Evolutionary conservation across 2,329 filamentous ascomycete genomes (phyloP), one percentile per base, ranked within the genome.

Genomic region (Gnomoniopsis sp.): DNA sequence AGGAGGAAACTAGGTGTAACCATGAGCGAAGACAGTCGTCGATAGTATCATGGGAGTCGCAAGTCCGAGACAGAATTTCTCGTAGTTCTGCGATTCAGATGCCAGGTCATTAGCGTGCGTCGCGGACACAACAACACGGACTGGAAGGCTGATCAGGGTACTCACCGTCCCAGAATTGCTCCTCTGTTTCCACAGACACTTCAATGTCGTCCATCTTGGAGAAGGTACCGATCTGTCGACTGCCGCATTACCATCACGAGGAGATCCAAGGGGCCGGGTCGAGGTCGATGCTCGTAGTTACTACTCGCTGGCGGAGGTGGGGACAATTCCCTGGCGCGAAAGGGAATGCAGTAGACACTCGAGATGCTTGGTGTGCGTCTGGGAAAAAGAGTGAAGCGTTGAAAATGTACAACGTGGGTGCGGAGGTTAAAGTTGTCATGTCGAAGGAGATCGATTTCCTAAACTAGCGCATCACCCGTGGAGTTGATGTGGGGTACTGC

Each of bases 141-240:
- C 55, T 21, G 57, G 22, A 38, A 19, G 50, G 30, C 41, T 19
- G 41, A 51, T 62, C 55, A 65, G 63, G 62, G 36, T 55, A 70
- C 74, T 65, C 66, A 96, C 93, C 90, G 75, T 87, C 82, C 93
- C 92, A 97, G 77, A 96, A 92, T 75, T 93, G 88, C 73, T 91
- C 84, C 77, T 91, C 90, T 74, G 86, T 88, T 75, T 93, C 88
- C 74, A 90, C 81, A 70, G 81, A 82, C 69, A 83, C 82, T 74
- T 92, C 88, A 75, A 85, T 84, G 77, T 89, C 77, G 67, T 77
- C 76, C 81, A 84, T 84, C 68, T 66, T 78, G 50, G 49, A 53
- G 49, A 51, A 56, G 49, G 53, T 51, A 46, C 44, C 22, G 43
- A 57, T 50, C 57, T 44, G 50, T 36, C 36, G 51, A 33, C 49